Evolutionary conservation across 345 rosid species (phyloP).

Genomic region (Anastatica hierochuntica): DNA sequence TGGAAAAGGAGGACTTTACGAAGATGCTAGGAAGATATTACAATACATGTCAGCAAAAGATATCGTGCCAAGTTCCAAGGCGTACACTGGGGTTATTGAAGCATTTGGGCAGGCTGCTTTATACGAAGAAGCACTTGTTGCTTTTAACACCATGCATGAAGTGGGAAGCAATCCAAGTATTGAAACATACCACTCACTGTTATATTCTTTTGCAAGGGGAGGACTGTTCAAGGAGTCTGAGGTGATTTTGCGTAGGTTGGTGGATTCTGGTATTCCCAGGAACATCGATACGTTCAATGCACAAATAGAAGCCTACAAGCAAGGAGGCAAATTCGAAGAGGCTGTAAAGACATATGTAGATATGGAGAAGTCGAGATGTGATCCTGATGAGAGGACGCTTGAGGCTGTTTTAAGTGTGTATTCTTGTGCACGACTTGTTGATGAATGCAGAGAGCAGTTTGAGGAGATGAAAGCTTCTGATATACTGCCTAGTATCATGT

Average conservation of each 20-base stretch:
- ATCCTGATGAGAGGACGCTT: conserved; percentile 78
- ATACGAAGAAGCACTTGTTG: conserved; percentile 82
- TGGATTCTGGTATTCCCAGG: conserved; percentile 49
- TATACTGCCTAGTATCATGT: conserved; percentile 71
- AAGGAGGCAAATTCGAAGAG: conserved; percentile 87
- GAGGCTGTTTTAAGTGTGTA: conserved; percentile 86
- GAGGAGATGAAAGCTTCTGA: conserved; percentile 75
- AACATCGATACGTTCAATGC: conserved; percentile 80
- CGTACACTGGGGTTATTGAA: conserved; percentile 72
- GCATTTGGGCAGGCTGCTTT: conserved; percentile 88
- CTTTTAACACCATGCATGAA: conserved; percentile 85
- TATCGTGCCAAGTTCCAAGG: conserved; percentile 74
- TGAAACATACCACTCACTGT: conserved; percentile 74
- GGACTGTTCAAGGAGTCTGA: conserved; percentile 74
- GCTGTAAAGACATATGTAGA: conserved; percentile 79
- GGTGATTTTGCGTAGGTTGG: conserved; percentile 54
- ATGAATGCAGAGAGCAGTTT: conserved; percentile 89
- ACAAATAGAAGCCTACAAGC: conserved; percentile 78
- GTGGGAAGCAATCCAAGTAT: conserved; percentile 61
- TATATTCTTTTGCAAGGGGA: conserved; percentile 75
- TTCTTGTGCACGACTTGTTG: conserved; percentile 73
- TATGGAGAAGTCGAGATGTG: conserved; percentile 78
- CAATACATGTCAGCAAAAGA: conserved; percentile 69
- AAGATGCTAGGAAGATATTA: conserved; percentile 66
- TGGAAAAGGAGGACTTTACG: conserved; percentile 85